Evolutionary conservation across 2,329 filamentous ascomycete genomes (phyloP).

Genomic region (Westerdykella ornata): DNA sequence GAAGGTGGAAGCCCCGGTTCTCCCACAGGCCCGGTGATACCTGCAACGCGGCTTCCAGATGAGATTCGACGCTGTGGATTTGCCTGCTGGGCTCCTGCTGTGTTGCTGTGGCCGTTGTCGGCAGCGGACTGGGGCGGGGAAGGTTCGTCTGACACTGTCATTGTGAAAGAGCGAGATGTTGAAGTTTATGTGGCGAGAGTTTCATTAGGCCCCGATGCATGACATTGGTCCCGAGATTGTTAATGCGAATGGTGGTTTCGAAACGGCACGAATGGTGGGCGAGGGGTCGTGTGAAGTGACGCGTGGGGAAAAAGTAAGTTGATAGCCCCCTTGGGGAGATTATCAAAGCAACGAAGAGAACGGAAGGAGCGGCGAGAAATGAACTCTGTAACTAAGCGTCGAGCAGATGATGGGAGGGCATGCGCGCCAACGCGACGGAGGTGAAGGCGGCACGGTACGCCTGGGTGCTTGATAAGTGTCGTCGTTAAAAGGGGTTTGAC

Average conservation of each 20-base stretch:
- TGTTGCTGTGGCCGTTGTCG: conserved; percentile 44
- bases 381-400: not conserved
- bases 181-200: conserved; percentile 8
- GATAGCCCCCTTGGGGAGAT: conserved; percentile 1
- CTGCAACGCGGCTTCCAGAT: conserved; percentile 30
- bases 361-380: conserved; percentile 8
- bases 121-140: conserved; percentile 60
- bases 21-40: conserved; percentile 42
- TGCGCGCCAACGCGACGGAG: not conserved
- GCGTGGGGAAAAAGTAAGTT: conserved; percentile 12
- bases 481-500: conserved; percentile 13
- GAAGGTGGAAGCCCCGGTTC: conserved; percentile 45
- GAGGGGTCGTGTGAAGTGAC: conserved; percentile 15
- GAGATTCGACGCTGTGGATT: conserved; percentile 29
- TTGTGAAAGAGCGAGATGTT: conserved; percentile 20
- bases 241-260: conserved; percentile 8
- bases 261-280: conserved; percentile 9
- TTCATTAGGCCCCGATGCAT: conserved; percentile 28
- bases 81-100: conserved; percentile 5
- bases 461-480: conserved; percentile 7
- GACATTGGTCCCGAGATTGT: conserved; percentile 21
- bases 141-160: conserved; percentile 54
- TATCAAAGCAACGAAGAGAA: conserved; percentile 1
- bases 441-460: conserved; percentile 4
- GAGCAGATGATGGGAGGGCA: not conserved